Evolutionary conservation across 2,329 filamentous ascomycete genomes (phyloP), one percentile per base, ranked within the genome.

Genomic region (Scortechinia acanthostroma): DNA sequence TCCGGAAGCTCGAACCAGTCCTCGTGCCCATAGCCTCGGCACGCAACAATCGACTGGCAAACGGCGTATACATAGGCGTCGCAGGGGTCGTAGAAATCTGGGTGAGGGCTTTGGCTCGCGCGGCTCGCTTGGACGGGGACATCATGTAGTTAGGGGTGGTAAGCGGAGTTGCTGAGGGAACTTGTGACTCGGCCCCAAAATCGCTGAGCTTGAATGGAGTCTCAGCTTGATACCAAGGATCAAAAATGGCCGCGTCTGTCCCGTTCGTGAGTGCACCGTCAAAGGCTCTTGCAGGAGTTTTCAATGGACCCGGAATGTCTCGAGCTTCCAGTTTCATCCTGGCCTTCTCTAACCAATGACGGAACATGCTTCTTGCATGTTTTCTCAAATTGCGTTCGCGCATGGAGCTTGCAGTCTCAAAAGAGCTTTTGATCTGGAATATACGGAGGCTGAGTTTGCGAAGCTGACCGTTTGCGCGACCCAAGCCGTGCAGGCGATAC

Each of bases 401-500:
- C 50, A 81, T 60, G 4, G 74, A 72, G 25, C 71, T 62, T 0
- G 76, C 74, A 33, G 67, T 76, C 46, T 78, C 69, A 6, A 65
- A 57, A 20, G 67, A 67, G 44, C 70, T 69, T 20, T 65, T 63
- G 3, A 76, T 60, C 33, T 77, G 74, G 59, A 81, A 81, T 2
- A 75, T 61, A 4, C 69, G 69, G 59, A 79, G 73, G 45, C 74
- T 76, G n/a, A 81, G 59, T 52, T 70, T 76, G 54, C 74, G 76
- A 46, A 81, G 60, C 20, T 65, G 66, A 14, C 60, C 61, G 10
- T 65, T 63, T 14, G 74, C 70, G 3, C 68, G 58, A 20, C 66
- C 59, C 13, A 73, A 65, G 3, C 70, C 59, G 35, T 68, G 69
- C 47, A 73, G 63, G 21, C 69, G 65, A 43, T 66, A 56, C 25